Percentiles rank a stretch among this genome's conserved stretches.
Conservation (phyloP, 2,329 filamentous ascomycete genomes). For the Fusarium miscanthi region DNA sequence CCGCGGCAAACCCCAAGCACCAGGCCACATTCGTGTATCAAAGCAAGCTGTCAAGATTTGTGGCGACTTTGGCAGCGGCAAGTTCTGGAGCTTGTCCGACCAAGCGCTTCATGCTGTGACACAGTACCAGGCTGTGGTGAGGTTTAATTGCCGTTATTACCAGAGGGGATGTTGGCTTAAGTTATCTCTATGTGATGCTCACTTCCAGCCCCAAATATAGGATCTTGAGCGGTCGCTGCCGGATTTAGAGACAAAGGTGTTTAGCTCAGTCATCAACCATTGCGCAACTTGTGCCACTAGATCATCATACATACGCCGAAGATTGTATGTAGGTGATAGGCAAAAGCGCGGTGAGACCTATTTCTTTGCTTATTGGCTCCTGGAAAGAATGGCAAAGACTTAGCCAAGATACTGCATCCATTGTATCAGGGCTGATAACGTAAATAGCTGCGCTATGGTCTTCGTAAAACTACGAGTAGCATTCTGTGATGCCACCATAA, state of each 20-base stretch:
- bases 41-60: not conserved
- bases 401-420: not conserved
- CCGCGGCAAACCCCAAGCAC: not conserved
- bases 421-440: not conserved
- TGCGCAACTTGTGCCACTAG: not conserved
- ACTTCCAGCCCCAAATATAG: not conserved
- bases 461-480: not conserved
- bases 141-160: not conserved
- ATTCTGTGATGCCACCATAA: not conserved
- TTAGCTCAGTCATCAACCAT: not conserved
- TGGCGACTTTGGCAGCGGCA: conserved; percentile 1
- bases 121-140: not conserved
- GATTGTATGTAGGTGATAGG: not conserved
- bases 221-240: not conserved
- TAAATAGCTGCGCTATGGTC: not conserved
- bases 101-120: not conserved
- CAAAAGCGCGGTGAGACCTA: too few relatives aligned
- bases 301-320: not conserved
- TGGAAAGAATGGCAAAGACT: not conserved
- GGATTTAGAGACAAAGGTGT: conserved; percentile 1
- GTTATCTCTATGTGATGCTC: not conserved
- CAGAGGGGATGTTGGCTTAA: not conserved
- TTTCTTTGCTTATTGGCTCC: not conserved
- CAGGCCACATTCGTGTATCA: not conserved
- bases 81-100: conserved; percentile 4